Conservation (phyloP, 306 rosid genomes). For the Acmispon strigosus region DNA sequence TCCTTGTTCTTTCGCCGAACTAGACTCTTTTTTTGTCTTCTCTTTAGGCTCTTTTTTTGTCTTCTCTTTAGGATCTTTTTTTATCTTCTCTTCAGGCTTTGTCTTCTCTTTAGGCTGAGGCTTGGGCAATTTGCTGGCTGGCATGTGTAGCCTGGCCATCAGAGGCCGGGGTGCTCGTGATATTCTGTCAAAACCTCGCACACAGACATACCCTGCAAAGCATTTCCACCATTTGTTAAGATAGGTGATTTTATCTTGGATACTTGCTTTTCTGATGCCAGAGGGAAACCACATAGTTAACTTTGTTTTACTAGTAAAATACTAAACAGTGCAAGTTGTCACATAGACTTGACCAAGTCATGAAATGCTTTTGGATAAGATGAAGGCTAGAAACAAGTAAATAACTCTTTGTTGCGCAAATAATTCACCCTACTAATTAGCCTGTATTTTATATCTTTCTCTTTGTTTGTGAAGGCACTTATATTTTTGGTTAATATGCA, state of each 20-base stretch:
- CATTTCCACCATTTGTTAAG: constrained; percentile 7
- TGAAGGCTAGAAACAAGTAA: background rate
- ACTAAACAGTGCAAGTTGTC: background rate
- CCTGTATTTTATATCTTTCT: background rate
- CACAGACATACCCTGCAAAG: constrained; percentile 80
- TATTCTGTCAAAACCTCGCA: constrained; percentile 72
- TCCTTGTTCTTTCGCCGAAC: background rate
- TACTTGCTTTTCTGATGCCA: background rate
- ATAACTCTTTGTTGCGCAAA: background rate
- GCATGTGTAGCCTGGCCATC: constrained; percentile 69
- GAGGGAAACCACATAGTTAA: background rate
- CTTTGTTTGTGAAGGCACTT: background rate
- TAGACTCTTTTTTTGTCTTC: constrained; percentile 24
- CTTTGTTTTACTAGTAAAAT: background rate
- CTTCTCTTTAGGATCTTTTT: constrained; percentile 26
- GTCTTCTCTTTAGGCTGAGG: constrained; percentile 8
- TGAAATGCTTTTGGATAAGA: background rate
- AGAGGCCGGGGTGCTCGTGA: constrained; percentile 75
- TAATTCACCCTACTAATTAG: background rate
- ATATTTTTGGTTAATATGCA: background rate
- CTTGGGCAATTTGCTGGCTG: constrained; percentile 63
- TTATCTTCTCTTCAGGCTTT: constrained; percentile 27
- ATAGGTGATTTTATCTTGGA: background rate
- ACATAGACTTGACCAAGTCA: background rate
- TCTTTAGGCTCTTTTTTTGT: constrained; percentile 31